Evolutionary conservation across 2,329 filamentous ascomycete genomes (phyloP).

Genomic region (Claviceps sp.): DNA sequence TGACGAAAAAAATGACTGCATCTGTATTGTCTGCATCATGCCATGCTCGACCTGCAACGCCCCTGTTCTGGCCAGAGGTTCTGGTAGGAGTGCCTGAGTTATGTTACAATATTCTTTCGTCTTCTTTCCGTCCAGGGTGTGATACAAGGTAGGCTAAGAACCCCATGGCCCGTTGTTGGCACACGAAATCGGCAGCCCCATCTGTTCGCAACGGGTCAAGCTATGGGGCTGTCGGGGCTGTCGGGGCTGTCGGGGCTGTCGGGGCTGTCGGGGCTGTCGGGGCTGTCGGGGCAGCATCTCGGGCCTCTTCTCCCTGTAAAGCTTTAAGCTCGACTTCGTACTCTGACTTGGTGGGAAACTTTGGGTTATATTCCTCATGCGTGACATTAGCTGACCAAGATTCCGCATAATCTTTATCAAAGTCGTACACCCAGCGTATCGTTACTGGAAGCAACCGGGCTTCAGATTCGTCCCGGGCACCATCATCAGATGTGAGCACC

Average conservation of each 20-base stretch:
- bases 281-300: no score
- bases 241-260: no score
- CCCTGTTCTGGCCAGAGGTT: background rate
- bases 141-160: conserved; percentile 1
- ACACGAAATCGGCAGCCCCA: conserved; percentile 1
- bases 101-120: background rate
- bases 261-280: no score
- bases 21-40: background rate
- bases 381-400: conserved; percentile 39
- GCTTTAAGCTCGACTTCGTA: conserved; percentile 3
- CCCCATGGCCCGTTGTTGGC: background rate
- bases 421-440: conserved; percentile 38
- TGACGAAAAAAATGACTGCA: background rate
- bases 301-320: background rate
- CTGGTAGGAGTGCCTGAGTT: background rate
- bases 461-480: background rate
- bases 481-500: conserved; percentile 10
- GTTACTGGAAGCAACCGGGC: conserved; percentile 26
- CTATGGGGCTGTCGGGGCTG: background rate
- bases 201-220: background rate
- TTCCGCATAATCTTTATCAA: conserved; percentile 32
- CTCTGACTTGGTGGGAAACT: conserved; percentile 4
- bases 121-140: background rate
- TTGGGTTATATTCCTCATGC: conserved; percentile 28
- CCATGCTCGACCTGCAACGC: background rate